Conservation (phyloP, 345 rosid species). For the Carallia pectinifolia region DNA sequence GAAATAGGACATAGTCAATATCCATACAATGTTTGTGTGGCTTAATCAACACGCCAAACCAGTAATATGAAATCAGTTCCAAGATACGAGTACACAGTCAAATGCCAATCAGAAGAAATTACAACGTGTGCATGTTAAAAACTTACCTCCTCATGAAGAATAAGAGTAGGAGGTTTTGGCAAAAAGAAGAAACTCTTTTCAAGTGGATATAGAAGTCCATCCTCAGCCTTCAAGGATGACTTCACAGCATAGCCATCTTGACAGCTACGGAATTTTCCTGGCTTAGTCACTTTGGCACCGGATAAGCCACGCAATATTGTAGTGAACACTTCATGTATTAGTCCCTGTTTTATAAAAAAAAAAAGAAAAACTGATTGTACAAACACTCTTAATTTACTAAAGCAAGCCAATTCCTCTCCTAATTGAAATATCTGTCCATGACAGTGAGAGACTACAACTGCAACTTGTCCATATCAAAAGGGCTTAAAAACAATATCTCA, state of each 20-base stretch:
- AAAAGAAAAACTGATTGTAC: constrained; percentile 3
- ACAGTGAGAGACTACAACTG: not conserved
- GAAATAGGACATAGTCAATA: not conserved
- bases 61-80: not conserved
- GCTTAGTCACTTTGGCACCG: constrained; percentile 93
- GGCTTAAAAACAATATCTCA: not conserved
- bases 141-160: constrained; percentile 93
- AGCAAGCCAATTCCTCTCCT: constrained; percentile 3
- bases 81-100: not conserved
- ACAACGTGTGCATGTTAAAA: not conserved
- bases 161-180: constrained; percentile 97
- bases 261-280: constrained; percentile 95
- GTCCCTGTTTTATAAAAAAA: constrained; percentile 51
- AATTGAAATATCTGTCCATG: not conserved
- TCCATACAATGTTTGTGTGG: not conserved
- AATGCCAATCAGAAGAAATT: not conserved
- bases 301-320: constrained; percentile 82
- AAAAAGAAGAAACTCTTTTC: constrained; percentile 96
- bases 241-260: constrained; percentile 99
- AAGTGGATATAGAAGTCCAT: constrained; percentile 90
- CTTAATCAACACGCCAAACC: not conserved
- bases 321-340: constrained; percentile 92
- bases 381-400: not conserved
- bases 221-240: constrained; percentile 97
- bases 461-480: constrained; percentile 1